Percentiles rank a stretch among this genome's conserved stretches.
phyloP scores from a whole-genome alignment of 225 moss, liverwort and hornwort species.

The Bryum argenteum region DNA sequence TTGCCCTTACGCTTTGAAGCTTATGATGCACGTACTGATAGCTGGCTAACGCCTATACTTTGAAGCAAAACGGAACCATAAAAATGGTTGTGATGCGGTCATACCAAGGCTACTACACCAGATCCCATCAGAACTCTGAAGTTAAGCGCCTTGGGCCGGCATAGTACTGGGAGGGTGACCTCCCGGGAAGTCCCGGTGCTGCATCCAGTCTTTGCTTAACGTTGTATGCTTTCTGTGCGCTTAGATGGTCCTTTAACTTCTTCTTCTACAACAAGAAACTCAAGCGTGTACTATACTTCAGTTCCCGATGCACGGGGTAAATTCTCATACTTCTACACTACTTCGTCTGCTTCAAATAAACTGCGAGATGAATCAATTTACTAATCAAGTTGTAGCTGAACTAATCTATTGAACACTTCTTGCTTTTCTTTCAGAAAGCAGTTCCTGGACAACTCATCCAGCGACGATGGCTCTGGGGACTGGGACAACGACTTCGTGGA shows the following conservation, averaged over 20 bases:
- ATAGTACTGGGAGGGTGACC: slow-evolving; percentile 54
- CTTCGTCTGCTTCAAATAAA: neutral
- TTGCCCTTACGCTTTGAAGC: slow-evolving; percentile 13
- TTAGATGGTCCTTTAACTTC: slow-evolving; percentile 97
- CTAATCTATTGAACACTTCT: neutral
- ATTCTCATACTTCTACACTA: neutral
- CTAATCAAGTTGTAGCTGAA: neutral
- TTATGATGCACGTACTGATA: neutral
- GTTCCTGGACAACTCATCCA: slow-evolving; percentile 55
- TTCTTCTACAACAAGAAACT: slow-evolving; percentile 99
- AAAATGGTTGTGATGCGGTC: slow-evolving; percentile 46
- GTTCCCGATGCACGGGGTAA: slow-evolving; percentile 91
- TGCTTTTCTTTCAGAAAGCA: slow-evolving; percentile 57
- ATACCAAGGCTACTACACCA: slow-evolving; percentile 60
- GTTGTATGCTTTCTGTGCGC: slow-evolving; percentile 40
- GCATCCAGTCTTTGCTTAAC: slow-evolving; percentile 47
- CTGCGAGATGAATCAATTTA: neutral
- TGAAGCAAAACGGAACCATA: slow-evolving; percentile 29
- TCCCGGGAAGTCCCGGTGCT: slow-evolving; percentile 60
- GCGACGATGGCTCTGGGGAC: slow-evolving; percentile 70
- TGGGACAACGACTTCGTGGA: slow-evolving; percentile 72
- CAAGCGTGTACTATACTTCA: slow-evolving; percentile 94
- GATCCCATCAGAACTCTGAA: slow-evolving; percentile 65
- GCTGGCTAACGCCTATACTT: slow-evolving; percentile 6
- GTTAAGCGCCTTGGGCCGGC: slow-evolving; percentile 63